These are phyloP conservation scores for Fremontodendron californicum DNA, from an alignment of 345 rosid species.

Conservation along the genomic window DNA sequence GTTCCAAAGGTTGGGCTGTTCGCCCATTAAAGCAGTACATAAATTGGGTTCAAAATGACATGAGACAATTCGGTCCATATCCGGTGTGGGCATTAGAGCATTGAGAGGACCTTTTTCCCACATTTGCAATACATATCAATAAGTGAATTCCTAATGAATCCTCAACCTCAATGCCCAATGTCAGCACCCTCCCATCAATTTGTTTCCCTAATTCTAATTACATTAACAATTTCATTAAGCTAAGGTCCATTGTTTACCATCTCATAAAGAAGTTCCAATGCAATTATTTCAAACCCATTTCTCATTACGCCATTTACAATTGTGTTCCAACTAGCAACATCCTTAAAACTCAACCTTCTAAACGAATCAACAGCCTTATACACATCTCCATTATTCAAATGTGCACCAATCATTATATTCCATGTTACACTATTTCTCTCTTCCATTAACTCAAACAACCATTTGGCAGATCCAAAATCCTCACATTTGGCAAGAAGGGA, in stretches of 20 bases:
- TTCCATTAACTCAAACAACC: slow-evolving; percentile 37
- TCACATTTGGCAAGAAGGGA: slow-evolving; percentile 46
- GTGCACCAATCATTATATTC: slow-evolving; percentile 45
- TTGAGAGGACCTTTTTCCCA: slow-evolving; percentile 29
- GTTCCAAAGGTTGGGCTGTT: too few species aligned
- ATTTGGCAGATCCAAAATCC: slow-evolving; percentile 23
- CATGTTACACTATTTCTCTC: slow-evolving; percentile 34
- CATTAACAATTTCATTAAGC: slow-evolving; percentile 24
- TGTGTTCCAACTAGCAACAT: slow-evolving; percentile 48
- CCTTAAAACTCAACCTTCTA: slow-evolving; percentile 26
- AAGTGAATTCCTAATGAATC: slow-evolving; percentile 43
- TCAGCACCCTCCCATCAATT: slow-evolving; percentile 36
- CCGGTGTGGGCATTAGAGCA: slow-evolving; percentile 8
- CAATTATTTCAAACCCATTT: slow-evolving; percentile 32
- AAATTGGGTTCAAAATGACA: not conserved
- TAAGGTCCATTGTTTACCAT: slow-evolving; percentile 33
- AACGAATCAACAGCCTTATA: slow-evolving; percentile 36
- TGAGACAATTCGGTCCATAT: not conserved
- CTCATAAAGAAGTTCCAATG: slow-evolving; percentile 40
- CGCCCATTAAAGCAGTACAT: too few species aligned
- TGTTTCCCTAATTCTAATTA: slow-evolving; percentile 37
- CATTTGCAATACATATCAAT: slow-evolving; percentile 52
- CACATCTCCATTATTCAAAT: slow-evolving; percentile 32
- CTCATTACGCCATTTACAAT: slow-evolving; percentile 39
- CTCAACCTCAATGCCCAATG: slow-evolving; percentile 26